Evolutionary conservation across 768 basidiomycete genomes (phyloP).

Genomic region (Termitomyces sp.): DNA sequence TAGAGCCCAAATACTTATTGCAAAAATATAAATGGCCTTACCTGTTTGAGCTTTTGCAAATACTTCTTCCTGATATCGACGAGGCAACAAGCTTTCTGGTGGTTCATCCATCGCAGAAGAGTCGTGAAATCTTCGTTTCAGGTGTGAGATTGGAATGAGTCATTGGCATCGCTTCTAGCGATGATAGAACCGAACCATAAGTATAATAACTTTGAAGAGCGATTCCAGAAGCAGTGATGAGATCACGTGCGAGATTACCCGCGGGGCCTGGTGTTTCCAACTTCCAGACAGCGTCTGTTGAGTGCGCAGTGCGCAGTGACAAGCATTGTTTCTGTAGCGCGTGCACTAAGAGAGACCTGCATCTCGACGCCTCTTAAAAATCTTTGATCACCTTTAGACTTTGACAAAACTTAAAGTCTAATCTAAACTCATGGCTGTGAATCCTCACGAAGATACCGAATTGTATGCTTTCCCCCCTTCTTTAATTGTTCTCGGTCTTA

Average conservation of each 20-base stretch:
- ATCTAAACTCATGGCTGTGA: constrained; percentile 48
- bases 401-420: neutral
- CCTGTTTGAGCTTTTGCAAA: constrained; percentile 53
- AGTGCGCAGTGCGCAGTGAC: neutral
- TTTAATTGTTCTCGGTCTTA: neutral
- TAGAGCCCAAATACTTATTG: neutral
- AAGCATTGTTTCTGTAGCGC: neutral
- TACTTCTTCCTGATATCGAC: constrained; percentile 70
- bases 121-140: neutral
- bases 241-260: neutral
- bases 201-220: too few species aligned
- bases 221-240: neutral
- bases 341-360: neutral
- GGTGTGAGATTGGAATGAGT: neutral
- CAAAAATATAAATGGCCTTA: constrained; percentile 8
- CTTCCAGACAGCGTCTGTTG: too few species aligned
- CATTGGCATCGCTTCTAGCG: neutral
- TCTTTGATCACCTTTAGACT: neutral
- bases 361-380: neutral
- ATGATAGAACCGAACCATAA: neutral
- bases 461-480: constrained; percentile 54
- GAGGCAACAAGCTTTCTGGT: constrained; percentile 21
- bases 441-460: constrained; percentile 92
- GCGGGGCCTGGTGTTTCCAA: too few species aligned
- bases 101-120: neutral